Base-by-base conservation (phyloP, 345 rosid species). In the Murraya paniculata region DNA sequence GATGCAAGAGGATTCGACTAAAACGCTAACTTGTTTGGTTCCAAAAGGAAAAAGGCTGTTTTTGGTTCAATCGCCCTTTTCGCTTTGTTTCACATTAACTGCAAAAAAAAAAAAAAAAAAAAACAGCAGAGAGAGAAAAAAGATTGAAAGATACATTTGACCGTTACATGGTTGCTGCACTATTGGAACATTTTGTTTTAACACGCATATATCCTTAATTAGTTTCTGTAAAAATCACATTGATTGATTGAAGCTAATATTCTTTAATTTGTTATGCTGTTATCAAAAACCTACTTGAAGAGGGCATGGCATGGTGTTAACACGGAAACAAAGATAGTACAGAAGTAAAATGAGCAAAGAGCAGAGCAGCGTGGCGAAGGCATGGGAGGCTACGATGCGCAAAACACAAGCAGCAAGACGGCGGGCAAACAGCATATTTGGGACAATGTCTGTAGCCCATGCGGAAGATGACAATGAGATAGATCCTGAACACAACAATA, bases 371-470 rank as follows among this genome's bases (percentile, higher is more conserved):
- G 91, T 91, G 67, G 83, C 88, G 9, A 89, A 86, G 85, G 99
- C 99, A 68, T 95, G 98, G 98, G 98, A 95, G 86, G 97, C 91
- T 60, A 95, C 97, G 18, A 25, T 92, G 57, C 91, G 97, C 56
- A 93, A 91, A 85, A 92, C 99, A 9, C 97, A 93, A 56, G 95
- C 95, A 1, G 99, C 98, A 0, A 93, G 89, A 83, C 93, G 90
- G 79, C 91, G 94, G 1, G 99, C 98, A 55, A 92, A 95, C 77
- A 93, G 87, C 90, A 90, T 95, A 59, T 95, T 95, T 22, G 97
- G 97, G 8, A 85, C 92, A 19, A 83, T 77, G 41, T 87, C 94
- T 0, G 85, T 87, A 45, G 80, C 92, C 58, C 89, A 89, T 6
- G 79, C 82, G 21, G 88, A 90, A 1, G 91, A 90, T 62, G 87